Percentiles rank a stretch among this genome's conserved stretches.
phyloP scores from a whole-genome alignment of 345 rosid species.

The Boechera stricta region DNA sequence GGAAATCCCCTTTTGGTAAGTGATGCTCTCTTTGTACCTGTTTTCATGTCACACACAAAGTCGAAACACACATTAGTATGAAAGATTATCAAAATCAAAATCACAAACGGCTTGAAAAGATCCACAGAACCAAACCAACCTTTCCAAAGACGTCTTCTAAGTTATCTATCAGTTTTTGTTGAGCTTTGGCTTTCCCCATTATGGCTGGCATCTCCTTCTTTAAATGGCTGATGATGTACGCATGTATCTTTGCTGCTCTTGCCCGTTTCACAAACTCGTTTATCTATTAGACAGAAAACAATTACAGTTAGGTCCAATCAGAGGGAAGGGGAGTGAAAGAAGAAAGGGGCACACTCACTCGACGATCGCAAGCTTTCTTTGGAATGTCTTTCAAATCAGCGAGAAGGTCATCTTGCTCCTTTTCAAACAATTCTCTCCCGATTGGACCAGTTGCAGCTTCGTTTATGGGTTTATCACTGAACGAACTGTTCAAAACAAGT shows the following conservation, averaged over 20 bases:
- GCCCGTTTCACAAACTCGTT: constrained; percentile 97
- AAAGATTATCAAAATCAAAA: background rate
- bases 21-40: constrained; percentile 91
- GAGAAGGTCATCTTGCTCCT: constrained; percentile 93
- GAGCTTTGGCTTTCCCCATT: constrained; percentile 93
- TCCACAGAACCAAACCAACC: constrained; percentile 47
- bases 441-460: constrained; percentile 78
- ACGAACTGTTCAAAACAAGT: constrained; percentile 62
- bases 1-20: constrained; percentile 90
- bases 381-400: constrained; percentile 90
- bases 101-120: background rate
- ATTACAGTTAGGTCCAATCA: constrained; percentile 7
- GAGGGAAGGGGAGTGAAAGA: constrained; percentile 5
- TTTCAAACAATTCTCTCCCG: constrained; percentile 92
- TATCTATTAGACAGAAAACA: constrained; percentile 51
- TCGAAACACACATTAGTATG: background rate
- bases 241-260: constrained; percentile 95
- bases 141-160: constrained; percentile 78
- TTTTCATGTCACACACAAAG: constrained; percentile 3
- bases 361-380: constrained; percentile 97
- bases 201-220: constrained; percentile 92
- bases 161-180: constrained; percentile 78
- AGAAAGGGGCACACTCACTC: constrained; percentile 60
- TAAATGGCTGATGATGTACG: constrained; percentile 85
- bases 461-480: constrained; percentile 89